Base-by-base conservation (phyloP, 768 basidiomycete species). In the Clathrus columnatus region DNA sequence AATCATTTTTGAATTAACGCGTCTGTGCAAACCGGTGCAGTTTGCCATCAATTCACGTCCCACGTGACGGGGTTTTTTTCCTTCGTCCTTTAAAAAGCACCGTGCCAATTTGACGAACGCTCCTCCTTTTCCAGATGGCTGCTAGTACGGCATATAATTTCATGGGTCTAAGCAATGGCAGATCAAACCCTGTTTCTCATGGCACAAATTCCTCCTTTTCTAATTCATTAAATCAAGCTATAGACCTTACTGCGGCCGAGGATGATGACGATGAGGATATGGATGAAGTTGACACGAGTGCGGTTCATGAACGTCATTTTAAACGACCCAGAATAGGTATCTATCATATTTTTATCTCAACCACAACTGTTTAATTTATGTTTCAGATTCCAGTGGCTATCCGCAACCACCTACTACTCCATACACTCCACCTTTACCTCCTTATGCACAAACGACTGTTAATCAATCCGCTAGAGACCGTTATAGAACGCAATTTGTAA, bases 221-320 rank as follows among this genome's bases (percentile, higher is more conserved):
- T 7, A 68, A 72, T 57, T 69, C 69, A 56, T 73, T 74, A 60
- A 70, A 75, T 14, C 73, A 78, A 61, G 79, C 75, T 61, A 87
- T 87, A 66, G 85, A 87, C 73, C 75, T 87, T 58, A 87, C 84
- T 23, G 70, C 73, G 58, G 85, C 84, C 69, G 84, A 85, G 67
- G 67, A 71, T 62, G 71, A 72, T 57, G 66, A 64, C 60, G 61
- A 69, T 60, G 57, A 61, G 53, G 54, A 55, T 47, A 55, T 55
- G 54, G 54, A 55, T 21, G 54, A 55, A 24, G 54, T 55, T 3
- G 54, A 55, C 36, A 55, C 54, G 7, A 55, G 43, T 55, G 54
- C 54, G 11, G 46, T 55, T 18, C 45, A 55, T 48, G 45, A 55
- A 45, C 46, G 54, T 16, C 21, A 55, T 47, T 28, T 11, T 64